Base-by-base conservation (phyloP, 371 early-diverging fungal species). In the Apophysomyces ossiformis region DNA sequence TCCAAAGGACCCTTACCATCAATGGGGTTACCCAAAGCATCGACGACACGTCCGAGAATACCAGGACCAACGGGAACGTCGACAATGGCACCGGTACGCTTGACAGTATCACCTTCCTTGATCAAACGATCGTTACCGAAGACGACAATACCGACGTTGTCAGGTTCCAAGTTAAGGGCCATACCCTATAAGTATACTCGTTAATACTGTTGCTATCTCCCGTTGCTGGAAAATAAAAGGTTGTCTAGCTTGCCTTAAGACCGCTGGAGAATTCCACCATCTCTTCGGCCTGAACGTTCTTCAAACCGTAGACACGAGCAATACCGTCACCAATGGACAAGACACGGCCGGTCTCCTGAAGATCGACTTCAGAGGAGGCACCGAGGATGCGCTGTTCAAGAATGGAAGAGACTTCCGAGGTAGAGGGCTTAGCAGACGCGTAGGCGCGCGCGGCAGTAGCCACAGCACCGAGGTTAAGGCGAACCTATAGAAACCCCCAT, bases 291-390 rank as follows among this genome's bases (percentile, higher is more conserved):
- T 98, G 96, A 76, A 90, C 89, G 85, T 98, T 98, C 89, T 93
- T 94, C 80, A 98, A 87, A 68, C 98, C 98, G 67, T 96, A 96
- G 71, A 98, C 96, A 91, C 97, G 96, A 70, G 97, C 98, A 86
- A 98, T 97, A 95, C 98, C 98, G 86, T 98, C 98, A 91, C 98
- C 97, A 76, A 98, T 95, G 76, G 96, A 96, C 81, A 98, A 87
- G 68, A 98, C 98, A 78, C 97, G 94, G 68, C 98, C 98, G 64
- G 96, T 97, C 86, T 97, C 97, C 79, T 95, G 92, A 71, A 97
- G 89, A 76, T 97, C 95, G 70, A 89, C 87, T 72, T 85, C 83
- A 71, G 85, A 77, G 81, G 85, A 79, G 68, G 92, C 85, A 68
- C 96, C 95, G 61, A 92, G 87, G 79, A 97, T 97, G 69, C 96